phyloP scores from a whole-genome alignment of 768 basidiomycete species.

The Trametes coccinea region DNA sequence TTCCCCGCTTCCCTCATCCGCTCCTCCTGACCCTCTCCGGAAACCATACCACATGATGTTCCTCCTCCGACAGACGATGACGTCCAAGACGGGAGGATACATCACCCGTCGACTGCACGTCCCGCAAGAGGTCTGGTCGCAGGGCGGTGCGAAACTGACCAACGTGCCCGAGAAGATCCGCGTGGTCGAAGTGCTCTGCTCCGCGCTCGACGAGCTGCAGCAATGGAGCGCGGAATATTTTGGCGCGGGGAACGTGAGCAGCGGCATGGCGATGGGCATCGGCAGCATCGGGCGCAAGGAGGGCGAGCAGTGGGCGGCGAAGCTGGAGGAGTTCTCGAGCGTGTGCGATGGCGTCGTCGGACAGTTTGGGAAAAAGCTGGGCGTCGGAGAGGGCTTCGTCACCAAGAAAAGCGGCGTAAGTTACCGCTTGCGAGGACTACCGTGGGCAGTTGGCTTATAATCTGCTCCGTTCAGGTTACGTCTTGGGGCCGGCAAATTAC shows the following conservation, averaged over 20 bases:
- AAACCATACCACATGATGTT: conserved; percentile 93
- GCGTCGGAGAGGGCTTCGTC: conserved; percentile 85
- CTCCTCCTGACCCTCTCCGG: conserved; percentile 71
- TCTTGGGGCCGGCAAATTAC: conserved; percentile 75
- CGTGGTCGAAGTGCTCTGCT: conserved; percentile 76
- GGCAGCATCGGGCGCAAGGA: conserved; percentile 76
- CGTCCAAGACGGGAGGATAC: conserved; percentile 80
- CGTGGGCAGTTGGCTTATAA: not conserved
- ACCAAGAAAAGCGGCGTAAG: conserved; percentile 72
- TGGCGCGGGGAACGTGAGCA: conserved; percentile 77
- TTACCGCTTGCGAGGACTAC: conserved; percentile 12
- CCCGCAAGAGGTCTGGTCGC: conserved; percentile 88
- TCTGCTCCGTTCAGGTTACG: conserved; percentile 39
- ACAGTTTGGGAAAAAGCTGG: conserved; percentile 85
- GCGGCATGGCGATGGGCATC: conserved; percentile 71
- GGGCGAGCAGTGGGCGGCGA: conserved; percentile 74
- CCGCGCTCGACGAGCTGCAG: conserved; percentile 79
- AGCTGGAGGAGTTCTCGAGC: conserved; percentile 77
- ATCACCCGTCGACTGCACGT: conserved; percentile 85
- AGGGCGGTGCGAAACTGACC: conserved; percentile 81
- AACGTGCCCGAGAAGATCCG: conserved; percentile 85
- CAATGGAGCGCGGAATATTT: conserved; percentile 70
- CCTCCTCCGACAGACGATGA: conserved; percentile 77
- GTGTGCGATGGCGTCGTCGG: conserved; percentile 80
- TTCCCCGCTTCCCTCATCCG: conserved; percentile 73